Evolutionary conservation across 225 moss, liverwort and hornwort species (phyloP), one percentile per base, ranked within the genome.

Genomic region (Climacium dendroides): DNA sequence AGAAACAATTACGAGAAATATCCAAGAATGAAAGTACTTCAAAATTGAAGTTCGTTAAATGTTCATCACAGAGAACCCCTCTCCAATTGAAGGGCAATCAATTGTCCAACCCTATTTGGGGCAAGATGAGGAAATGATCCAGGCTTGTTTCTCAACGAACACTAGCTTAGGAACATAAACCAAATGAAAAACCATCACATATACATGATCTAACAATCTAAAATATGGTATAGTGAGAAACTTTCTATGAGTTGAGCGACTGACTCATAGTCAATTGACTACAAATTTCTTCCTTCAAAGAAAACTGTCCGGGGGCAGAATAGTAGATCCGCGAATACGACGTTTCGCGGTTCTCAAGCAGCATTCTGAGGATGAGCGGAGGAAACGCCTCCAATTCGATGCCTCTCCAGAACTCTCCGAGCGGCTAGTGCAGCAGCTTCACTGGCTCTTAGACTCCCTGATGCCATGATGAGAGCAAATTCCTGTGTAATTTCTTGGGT

Each of bases 401-500:
- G 95, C 91, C 96, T 95, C 85, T 96, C 96, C 92, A 96, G 88
- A 52, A 98, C 98, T 52, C 95, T 90, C 61, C 98, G 94, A 17
- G 97, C 94, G 32, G 98, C 98, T 65, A 98, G 89, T 13, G 97
- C 98, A 26, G 98, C 98, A 84, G 98, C 98, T 90, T 98, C 98
- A 87, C 97, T 97, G 23, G 98, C 97, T 87, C 95, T 93, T 4
- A 97, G 37, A 84, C 96, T 97, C 50, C 98, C 97, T 28, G 98
- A 97, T 50, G 95, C 98, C 98, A 96, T 98, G 39, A 98, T 92
- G 13, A 92, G 90, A 74, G 96, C 96, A 66, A 98, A 98, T 87
- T 98, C 98, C 54, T 95, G 94, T 10, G 96, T 95, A 19, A 98
- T 98, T 88, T 98, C 98, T 93, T 98, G 97, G 45, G 95, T 93